phyloP scores from a whole-genome alignment of 768 basidiomycete species.

The Trametes cinnabarina region DNA sequence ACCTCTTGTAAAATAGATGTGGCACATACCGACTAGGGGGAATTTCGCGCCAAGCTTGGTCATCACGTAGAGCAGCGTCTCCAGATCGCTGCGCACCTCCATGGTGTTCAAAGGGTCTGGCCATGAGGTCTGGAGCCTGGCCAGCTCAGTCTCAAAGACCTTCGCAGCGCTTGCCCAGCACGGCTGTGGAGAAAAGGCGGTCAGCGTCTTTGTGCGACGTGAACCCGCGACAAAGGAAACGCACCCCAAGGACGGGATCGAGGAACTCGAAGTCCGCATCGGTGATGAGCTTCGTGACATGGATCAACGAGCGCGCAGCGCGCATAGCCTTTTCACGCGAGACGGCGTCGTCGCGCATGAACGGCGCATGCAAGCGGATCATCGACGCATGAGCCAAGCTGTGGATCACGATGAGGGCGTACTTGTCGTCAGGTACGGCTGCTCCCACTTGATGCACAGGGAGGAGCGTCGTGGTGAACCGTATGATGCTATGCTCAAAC shows the following conservation, averaged over 20 bases:
- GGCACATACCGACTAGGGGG: conserved; percentile 49
- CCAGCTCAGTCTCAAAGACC: conserved; percentile 64
- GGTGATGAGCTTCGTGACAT: conserved; percentile 58
- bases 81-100: conserved; percentile 62
- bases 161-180: conserved; percentile 74
- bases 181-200: conserved; percentile 39
- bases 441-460: conserved; percentile 64
- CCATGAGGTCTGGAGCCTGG: conserved; percentile 62
- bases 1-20: neutral
- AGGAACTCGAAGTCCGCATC: conserved; percentile 68
- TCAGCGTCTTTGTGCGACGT: neutral
- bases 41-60: conserved; percentile 57
- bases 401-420: conserved; percentile 57
- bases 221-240: conserved; percentile 25
- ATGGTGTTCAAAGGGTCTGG: conserved; percentile 49
- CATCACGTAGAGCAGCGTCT: conserved; percentile 61
- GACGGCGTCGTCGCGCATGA: conserved; percentile 56
- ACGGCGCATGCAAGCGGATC: conserved; percentile 62
- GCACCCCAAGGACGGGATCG: conserved; percentile 76
- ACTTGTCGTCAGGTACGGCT: conserved; percentile 55
- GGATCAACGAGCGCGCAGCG: conserved; percentile 59
- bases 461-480: conserved; percentile 62
- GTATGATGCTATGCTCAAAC: conserved; percentile 61
- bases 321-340: conserved; percentile 66
- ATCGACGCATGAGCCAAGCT: conserved; percentile 65